A percentile compares a stretch with the other conserved stretches of the same genome.
Conservation (phyloP, 1,284 basidiomycete species). For the Pholiota adiposa region DNA sequence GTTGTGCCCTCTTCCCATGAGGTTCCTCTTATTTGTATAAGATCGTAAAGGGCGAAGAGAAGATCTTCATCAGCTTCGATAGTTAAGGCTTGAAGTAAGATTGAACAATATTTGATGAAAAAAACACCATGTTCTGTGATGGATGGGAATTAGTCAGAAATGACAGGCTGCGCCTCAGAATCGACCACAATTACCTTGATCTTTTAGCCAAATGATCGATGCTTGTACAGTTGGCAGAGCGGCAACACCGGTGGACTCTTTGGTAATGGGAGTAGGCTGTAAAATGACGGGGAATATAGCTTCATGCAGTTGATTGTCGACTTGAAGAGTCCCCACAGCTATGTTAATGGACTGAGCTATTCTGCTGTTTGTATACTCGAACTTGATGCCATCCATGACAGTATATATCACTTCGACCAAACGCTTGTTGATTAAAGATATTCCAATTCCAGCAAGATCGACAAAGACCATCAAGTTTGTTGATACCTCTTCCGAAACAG, state of each 20-base stretch:
- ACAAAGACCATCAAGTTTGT: constrained; percentile 75
- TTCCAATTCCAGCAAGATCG: constrained; percentile 89
- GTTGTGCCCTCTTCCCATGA: constrained; percentile 81
- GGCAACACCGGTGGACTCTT: constrained; percentile 79
- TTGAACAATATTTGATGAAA: constrained; percentile 97
- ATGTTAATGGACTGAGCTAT: constrained; percentile 84
- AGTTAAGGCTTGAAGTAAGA: constrained; percentile 93
- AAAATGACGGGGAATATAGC: constrained; percentile 95
- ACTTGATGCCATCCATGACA: constrained; percentile 79
- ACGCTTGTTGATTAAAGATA: constrained; percentile 90
- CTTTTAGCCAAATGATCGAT: constrained; percentile 90
- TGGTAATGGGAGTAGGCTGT: constrained; percentile 91
- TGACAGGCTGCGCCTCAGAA: background rate
- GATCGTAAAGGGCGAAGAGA: constrained; percentile 90
- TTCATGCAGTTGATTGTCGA: constrained; percentile 98
- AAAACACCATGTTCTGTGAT: constrained; percentile 88
- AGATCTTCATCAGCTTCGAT: constrained; percentile 98
- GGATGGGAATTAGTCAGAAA: background rate
- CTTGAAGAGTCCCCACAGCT: constrained; percentile 89
- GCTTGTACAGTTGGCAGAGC: constrained; percentile 93
- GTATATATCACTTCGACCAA: constrained; percentile 93
- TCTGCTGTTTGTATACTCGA: constrained; percentile 87
- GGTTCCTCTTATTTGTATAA: constrained; percentile 89
- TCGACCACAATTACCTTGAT: constrained; percentile 65
- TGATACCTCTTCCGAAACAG: constrained; percentile 77